Percentiles rank a stretch among this genome's conserved stretches.
Conservation (phyloP, 371 early-diverging fungal genomes). For the Quaeritorhiza haematococci region DNA sequence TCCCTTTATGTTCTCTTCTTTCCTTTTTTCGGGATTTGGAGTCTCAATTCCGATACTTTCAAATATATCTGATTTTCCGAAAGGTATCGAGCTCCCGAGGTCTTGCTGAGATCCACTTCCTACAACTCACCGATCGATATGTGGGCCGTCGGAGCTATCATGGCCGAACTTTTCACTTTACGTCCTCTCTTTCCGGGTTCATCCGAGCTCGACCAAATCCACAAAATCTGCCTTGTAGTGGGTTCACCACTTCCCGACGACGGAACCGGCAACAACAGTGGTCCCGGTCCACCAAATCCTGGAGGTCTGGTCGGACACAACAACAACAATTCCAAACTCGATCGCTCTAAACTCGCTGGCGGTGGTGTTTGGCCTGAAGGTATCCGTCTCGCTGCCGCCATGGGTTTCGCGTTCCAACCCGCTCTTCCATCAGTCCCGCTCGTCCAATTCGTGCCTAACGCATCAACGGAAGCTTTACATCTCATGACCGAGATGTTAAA, state of each 20-base stretch:
- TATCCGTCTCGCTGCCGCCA: constrained; percentile 51
- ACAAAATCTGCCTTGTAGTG: constrained; percentile 40
- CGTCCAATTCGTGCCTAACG: constrained; percentile 54
- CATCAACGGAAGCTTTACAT: constrained; percentile 58
- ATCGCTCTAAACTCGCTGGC: constrained; percentile 22
- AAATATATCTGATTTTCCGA: too few relatives aligned
- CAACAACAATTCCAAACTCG: not conserved
- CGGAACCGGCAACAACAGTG: constrained; percentile 1
- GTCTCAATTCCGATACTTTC: too few relatives aligned
- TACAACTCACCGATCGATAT: constrained; percentile 95
- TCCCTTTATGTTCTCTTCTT: not conserved
- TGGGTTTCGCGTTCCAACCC: constrained; percentile 65
- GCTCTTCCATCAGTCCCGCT: constrained; percentile 39
- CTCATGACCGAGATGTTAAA: constrained; percentile 76
- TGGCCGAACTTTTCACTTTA: constrained; percentile 79
- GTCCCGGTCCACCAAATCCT: too few relatives aligned
- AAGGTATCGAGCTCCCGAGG: constrained; percentile 98
- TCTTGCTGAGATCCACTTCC: constrained; percentile 72
- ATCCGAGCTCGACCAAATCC: constrained; percentile 86
- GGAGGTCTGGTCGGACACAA: constrained; percentile 18
- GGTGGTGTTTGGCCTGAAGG: constrained; percentile 70
- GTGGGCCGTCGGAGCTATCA: constrained; percentile 95
- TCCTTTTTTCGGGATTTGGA: constrained; percentile 1
- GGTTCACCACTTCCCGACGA: constrained; percentile 31
- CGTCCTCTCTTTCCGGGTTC: constrained; percentile 90